Conservation (phyloP, 345 rosid species). For the Gossypium australe region DNA sequence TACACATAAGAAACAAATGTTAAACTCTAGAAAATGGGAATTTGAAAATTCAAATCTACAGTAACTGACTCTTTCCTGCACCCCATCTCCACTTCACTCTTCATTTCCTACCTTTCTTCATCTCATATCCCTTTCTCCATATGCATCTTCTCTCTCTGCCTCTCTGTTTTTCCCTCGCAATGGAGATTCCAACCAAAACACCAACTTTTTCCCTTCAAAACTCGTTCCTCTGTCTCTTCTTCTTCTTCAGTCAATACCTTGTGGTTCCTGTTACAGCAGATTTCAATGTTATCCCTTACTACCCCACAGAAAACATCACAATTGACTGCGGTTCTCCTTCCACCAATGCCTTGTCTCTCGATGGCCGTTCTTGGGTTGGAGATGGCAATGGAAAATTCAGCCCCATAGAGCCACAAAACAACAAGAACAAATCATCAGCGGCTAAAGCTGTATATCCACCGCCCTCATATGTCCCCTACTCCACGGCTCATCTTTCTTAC, state of each 20-base stretch:
- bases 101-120: background rate
- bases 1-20: background rate
- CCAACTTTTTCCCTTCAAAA: background rate
- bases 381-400: background rate
- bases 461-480: background rate
- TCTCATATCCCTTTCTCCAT: background rate
- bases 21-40: background rate
- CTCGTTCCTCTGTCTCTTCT: background rate
- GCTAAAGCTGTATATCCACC: background rate
- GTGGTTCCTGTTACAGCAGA: background rate
- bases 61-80: background rate
- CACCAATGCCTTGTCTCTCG: background rate
- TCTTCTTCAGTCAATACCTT: background rate
- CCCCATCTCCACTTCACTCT: background rate
- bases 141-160: background rate
- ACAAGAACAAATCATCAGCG: background rate
- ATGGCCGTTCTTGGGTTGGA: background rate
- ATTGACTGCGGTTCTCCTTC: conserved; percentile 11
- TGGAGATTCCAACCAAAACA: background rate
- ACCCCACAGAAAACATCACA: background rate
- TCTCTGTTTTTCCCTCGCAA: background rate
- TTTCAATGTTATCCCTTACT: background rate
- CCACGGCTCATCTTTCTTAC: conserved; percentile 13
- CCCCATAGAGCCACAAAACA: background rate
- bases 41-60: background rate